Percentiles rank a stretch among this genome's conserved stretches.
phyloP scores from a whole-genome alignment of 345 rosid species.

The Carallia pectinifolia region DNA sequence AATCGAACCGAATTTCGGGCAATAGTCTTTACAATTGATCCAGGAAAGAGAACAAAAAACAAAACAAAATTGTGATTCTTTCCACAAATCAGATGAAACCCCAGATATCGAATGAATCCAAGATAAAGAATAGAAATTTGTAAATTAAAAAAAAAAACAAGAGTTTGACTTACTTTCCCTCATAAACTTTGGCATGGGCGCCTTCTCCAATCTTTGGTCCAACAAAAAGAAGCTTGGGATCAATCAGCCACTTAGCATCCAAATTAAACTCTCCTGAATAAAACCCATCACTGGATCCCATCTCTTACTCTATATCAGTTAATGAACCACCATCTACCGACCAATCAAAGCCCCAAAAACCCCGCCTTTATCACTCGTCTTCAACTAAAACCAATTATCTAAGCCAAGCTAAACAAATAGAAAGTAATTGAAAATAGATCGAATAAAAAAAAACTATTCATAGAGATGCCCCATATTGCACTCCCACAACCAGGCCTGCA shows the following conservation, averaged over 20 bases:
- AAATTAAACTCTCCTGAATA: slow-evolving; percentile 55
- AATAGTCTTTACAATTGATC: background rate
- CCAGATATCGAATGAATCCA: slow-evolving; percentile 7
- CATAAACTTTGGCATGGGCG: slow-evolving; percentile 97
- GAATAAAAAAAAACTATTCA: slow-evolving; percentile 6
- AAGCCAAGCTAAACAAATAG: slow-evolving; percentile 20
- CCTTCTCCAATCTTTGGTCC: slow-evolving; percentile 99
- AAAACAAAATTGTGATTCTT: slow-evolving; percentile 1
- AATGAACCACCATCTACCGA: slow-evolving; percentile 23
- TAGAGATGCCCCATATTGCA: slow-evolving; percentile 24
- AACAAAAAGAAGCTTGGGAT: slow-evolving; percentile 86
- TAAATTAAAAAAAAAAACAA: slow-evolving; percentile 13
- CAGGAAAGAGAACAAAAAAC: background rate
- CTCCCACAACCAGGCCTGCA: slow-evolving; percentile 28
- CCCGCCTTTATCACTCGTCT: slow-evolving; percentile 19
- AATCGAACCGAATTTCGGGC: background rate
- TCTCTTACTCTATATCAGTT: slow-evolving; percentile 22
- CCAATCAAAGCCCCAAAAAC: slow-evolving; percentile 12
- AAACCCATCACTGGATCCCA: slow-evolving; percentile 83
- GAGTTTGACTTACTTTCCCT: slow-evolving; percentile 82
- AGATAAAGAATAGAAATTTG: slow-evolving; percentile 9
- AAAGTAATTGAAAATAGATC: slow-evolving; percentile 13
- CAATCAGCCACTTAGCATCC: slow-evolving; percentile 86
- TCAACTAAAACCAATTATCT: slow-evolving; percentile 14
- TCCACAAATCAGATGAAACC: background rate